Percentiles rank a stretch among this genome's conserved stretches.
phyloP scores from a whole-genome alignment of 2,329 filamentous ascomycete genomes.

The Dactylella cylindrospora region DNA sequence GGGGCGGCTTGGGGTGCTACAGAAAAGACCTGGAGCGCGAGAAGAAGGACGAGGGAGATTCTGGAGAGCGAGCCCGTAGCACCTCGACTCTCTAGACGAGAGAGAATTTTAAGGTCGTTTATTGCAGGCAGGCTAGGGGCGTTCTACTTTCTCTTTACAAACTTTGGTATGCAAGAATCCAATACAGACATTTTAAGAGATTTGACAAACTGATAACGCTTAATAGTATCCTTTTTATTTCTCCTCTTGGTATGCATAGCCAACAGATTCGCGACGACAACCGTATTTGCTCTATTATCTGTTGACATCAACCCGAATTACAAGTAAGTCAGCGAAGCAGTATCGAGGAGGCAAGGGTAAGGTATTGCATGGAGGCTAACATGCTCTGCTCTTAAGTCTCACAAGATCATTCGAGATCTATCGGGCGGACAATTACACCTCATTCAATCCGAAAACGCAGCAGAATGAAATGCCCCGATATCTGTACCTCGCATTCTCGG shows the following conservation, averaged over 20 bases:
- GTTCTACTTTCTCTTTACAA: slow-evolving; percentile 1
- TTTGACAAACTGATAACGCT: slow-evolving; percentile 52
- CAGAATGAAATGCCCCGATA: slow-evolving; percentile 18
- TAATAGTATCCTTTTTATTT: slow-evolving; percentile 20
- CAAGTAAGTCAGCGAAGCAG: slow-evolving; percentile 8
- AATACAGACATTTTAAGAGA: slow-evolving; percentile 49
- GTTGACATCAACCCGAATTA: slow-evolving; percentile 10
- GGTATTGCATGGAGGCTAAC: no score
- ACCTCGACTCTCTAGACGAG: no score
- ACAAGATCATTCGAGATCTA: slow-evolving; percentile 9
- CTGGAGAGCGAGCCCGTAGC: no score
- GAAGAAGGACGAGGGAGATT: no score
- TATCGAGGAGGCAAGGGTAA: neutral
- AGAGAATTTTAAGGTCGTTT: no score
- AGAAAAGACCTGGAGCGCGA: no score
- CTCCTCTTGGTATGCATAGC: slow-evolving; percentile 10
- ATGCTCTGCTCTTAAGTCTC: neutral
- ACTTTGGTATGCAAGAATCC: slow-evolving; percentile 6
- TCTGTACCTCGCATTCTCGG: slow-evolving; percentile 16
- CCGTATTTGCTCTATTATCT: slow-evolving; percentile 11
- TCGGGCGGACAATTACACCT: slow-evolving; percentile 10
- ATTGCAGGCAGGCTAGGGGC: slow-evolving; percentile 3
- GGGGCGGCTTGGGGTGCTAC: no score
- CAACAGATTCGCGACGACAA: slow-evolving; percentile 5
- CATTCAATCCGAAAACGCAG: slow-evolving; percentile 9